These are phyloP conservation scores for Chlorella variabilis DNA, from an alignment of 163 green algal genomes.

Conservation along the genomic window DNA sequence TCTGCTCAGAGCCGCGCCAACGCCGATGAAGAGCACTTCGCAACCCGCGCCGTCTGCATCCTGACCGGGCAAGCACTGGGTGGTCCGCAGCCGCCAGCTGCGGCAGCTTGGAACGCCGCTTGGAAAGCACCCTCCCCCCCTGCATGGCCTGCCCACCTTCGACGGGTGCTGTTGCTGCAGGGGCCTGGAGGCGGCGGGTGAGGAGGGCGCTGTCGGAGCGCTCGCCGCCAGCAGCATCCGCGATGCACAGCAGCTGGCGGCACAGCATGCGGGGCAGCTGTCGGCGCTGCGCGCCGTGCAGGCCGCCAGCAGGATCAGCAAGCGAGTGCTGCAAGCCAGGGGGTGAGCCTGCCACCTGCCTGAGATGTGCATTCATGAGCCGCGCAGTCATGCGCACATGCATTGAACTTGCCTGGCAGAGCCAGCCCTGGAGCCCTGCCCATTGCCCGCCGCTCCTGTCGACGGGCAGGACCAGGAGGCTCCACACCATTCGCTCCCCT, in stretches of 20 bases:
- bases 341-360: no score
- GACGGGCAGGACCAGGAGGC: no score
- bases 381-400: no score
- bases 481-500: no score
- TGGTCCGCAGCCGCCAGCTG: background rate
- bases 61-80: background rate
- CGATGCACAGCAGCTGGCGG: background rate
- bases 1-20: background rate
- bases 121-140: no score
- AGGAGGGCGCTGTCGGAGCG: no score
- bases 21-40: background rate
- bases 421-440: no score
- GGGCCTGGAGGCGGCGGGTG: background rate
- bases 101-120: background rate
- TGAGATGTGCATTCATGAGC: no score
- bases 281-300: background rate
- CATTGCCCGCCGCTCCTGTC: no score
- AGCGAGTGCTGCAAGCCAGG: no score
- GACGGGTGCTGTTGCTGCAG: background rate
- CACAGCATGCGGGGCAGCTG: background rate
- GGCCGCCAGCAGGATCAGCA: background rate
- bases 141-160: no score
- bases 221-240: background rate
- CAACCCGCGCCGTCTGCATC: constrained; percentile 1
- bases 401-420: no score